Evolutionary conservation across 1,139 yeast species (phyloP), one percentile per base, ranked within the genome.

Genomic region (Magnusiomyces clavatus): DNA sequence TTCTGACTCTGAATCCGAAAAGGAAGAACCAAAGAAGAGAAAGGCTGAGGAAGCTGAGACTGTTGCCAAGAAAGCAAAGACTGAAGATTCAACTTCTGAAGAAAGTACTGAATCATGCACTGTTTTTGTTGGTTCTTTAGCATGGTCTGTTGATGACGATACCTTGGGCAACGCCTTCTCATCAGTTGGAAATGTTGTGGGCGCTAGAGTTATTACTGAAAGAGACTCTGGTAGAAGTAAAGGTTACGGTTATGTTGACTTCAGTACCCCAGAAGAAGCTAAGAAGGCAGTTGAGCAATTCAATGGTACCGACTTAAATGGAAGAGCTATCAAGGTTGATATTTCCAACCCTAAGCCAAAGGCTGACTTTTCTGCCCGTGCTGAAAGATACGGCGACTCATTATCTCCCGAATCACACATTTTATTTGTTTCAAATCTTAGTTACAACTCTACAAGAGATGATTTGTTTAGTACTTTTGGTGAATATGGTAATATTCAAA

Each of bases 171-270:
- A 83, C 61, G 97, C 88, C 75, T 92, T 92, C 69, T 89, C 83
- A 69, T 79, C 78, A 58, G 68, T 80, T 61, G 95, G 90, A 48
- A 95, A 95, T 70, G 92, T 89, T 57, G 64, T 80, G 47, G 70
- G 83, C 63, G 97, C 97, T 60, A 85, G 98, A 76, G 96, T 92
- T 62, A 86, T 92, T 68, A 82, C 83, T 74, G 97, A 92, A 73
- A 84, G 94, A 75, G 86, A 83, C 60, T 78, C 94, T 54, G 96
- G 96, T 63, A 86, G 87, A 74, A 87, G 96, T 52, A 84, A 94
- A 78, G 98, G 98, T 69, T 92, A 86, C 77, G 98, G 98, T 65
- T 92, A 92, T 74, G 96, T 92, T 71, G 98, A 92, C 70, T 92
- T 92, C 67, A 88, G 82, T 63, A 72, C 77, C 64, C 81, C 80